These are phyloP conservation scores for Lasiodiplodia hormozganensis DNA, from an alignment of 2,329 filamentous ascomycete genomes.

Conservation along the genomic window DNA sequence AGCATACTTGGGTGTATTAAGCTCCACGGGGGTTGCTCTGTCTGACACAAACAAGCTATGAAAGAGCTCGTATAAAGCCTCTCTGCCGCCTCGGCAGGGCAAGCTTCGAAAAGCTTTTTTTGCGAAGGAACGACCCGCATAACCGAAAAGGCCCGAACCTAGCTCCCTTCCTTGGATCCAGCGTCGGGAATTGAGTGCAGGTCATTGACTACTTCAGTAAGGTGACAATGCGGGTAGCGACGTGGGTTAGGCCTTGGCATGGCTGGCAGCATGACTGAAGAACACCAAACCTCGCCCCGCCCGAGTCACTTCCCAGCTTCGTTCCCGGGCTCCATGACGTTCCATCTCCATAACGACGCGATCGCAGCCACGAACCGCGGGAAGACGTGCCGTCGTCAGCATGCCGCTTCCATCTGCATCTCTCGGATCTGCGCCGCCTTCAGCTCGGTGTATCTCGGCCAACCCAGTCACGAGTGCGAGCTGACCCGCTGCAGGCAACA, in stretches of 20 bases:
- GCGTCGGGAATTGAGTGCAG: neutral
- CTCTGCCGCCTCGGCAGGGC: neutral
- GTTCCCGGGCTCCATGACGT: neutral
- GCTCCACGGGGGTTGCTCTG: neutral
- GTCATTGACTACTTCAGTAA: conserved; percentile 19
- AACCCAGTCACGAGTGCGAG: conserved; percentile 4
- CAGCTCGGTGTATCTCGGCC: neutral
- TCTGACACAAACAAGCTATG: neutral
- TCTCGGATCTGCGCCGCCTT: neutral
- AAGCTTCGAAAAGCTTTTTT: neutral
- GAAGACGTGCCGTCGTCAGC: neutral
- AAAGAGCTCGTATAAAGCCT: neutral
- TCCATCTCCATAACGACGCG: neutral
- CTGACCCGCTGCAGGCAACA: conserved; percentile 1
- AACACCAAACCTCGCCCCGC: conserved; percentile 19
- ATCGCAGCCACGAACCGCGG: neutral
- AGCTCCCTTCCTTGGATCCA: neutral
- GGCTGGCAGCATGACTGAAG: conserved; percentile 3
- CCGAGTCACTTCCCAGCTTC: neutral
- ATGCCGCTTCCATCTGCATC: neutral
- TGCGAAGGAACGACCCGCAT: neutral
- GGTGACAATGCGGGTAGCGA: conserved; percentile 21
- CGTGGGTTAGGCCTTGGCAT: conserved; percentile 8
- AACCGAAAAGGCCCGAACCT: conserved; percentile 7
- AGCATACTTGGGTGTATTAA: neutral